Conservation (phyloP, 768 basidiomycete species). For the Filobasidium wieringae region DNA sequence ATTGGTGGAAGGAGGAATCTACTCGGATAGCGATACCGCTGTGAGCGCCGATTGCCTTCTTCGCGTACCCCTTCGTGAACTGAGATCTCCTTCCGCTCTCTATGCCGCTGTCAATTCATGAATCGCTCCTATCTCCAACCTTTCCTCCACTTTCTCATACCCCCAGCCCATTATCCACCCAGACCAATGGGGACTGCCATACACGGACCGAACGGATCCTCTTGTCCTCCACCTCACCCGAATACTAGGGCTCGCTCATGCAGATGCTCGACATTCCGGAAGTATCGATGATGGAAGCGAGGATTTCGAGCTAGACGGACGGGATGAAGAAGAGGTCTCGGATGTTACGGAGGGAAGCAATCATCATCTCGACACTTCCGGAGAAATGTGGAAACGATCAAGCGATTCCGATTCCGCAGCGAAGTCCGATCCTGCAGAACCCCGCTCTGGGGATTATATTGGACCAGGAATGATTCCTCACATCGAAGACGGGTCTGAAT, state of each 20-base stretch:
- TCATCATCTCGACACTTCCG: neutral
- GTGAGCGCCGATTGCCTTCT: too few relatives aligned
- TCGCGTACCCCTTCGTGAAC: too few relatives aligned
- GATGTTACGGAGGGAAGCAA: constrained; percentile 22
- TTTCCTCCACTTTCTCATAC: neutral
- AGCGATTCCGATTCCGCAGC: constrained; percentile 21
- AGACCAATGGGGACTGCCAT: constrained; percentile 24
- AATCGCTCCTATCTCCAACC: neutral
- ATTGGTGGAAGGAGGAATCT: constrained; percentile 29
- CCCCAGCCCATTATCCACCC: constrained; percentile 24
- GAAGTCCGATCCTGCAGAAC: constrained; percentile 81
- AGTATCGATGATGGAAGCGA: constrained; percentile 13
- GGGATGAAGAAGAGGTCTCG: constrained; percentile 17
- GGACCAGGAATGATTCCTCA: constrained; percentile 2
- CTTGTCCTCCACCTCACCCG: constrained; percentile 22
- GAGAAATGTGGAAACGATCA: constrained; percentile 14
- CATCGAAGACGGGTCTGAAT: constrained; percentile 21
- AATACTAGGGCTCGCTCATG: constrained; percentile 18
- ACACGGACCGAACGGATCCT: constrained; percentile 19
- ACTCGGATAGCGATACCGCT: constrained; percentile 22
- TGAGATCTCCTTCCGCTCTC: too few relatives aligned
- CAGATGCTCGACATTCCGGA: constrained; percentile 16
- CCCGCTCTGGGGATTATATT: constrained; percentile 1
- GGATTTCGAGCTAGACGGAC: neutral
- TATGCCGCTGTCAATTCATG: neutral